These are phyloP conservation scores for Pseudoneurospora amorphoporcata DNA, from an alignment of 495 filamentous ascomycete species.

Conservation along the genomic window DNA sequence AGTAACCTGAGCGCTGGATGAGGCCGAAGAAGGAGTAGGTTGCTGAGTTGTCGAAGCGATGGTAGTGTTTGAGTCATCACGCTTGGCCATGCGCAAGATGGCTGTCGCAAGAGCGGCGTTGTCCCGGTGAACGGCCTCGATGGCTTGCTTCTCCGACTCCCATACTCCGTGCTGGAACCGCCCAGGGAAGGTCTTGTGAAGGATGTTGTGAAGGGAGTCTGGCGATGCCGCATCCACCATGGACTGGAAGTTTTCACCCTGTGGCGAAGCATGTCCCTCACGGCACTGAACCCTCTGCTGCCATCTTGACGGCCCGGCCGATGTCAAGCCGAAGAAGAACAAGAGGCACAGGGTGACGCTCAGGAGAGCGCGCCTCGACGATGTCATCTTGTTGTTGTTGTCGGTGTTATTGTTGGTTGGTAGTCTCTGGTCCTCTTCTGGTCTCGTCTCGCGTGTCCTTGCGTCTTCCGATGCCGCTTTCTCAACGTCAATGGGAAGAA, in stretches of 20 bases:
- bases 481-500: conserved; percentile 4
- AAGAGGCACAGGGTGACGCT: conserved; percentile 21
- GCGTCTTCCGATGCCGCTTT: conserved; percentile 2
- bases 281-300: conserved; percentile 7
- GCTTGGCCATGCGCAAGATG: conserved; percentile 28
- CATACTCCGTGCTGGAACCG: conserved; percentile 28
- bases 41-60: background rate
- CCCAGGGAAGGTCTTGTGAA: conserved; percentile 29
- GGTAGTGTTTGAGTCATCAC: conserved; percentile 19
- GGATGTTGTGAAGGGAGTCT: conserved; percentile 26
- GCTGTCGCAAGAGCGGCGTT: conserved; percentile 24
- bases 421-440: conserved; percentile 1
- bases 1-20: background rate
- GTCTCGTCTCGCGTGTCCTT: background rate
- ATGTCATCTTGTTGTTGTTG: conserved; percentile 16
- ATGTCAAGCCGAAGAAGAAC: conserved; percentile 20
- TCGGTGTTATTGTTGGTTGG: background rate
- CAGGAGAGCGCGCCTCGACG: conserved; percentile 16
- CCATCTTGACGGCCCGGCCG: conserved; percentile 8
- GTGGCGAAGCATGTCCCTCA: background rate
- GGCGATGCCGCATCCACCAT: conserved; percentile 27
- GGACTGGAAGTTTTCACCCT: conserved; percentile 14
- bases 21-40: conserved; percentile 1
- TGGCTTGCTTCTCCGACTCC: conserved; percentile 23
- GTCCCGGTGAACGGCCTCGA: conserved; percentile 21